Percentiles rank a stretch among this genome's conserved stretches.
These are phyloP conservation scores for Plasmodium cynomolgi DNA, from an alignment of 169 alveolate species.

Conservation along the genomic window DNA sequence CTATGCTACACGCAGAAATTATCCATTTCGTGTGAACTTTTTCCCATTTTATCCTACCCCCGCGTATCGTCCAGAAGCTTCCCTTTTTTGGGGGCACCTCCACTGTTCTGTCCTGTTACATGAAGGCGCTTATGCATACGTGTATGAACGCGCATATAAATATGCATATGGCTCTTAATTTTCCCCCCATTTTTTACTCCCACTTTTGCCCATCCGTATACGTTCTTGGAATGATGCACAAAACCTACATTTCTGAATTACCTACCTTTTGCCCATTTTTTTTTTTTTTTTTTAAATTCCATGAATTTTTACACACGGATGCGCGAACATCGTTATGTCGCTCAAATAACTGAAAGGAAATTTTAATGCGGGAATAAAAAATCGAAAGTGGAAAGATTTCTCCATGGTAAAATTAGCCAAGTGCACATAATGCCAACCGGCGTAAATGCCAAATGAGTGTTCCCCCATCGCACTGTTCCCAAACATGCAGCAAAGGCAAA, in stretches of 20 bases:
- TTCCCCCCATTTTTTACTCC: background rate
- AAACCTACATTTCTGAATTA: background rate
- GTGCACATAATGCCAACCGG: background rate
- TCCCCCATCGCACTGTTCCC: background rate
- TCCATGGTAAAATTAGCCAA: background rate
- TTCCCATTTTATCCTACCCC: background rate
- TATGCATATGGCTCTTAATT: background rate
- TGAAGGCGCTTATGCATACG: background rate
- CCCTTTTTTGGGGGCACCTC: background rate
- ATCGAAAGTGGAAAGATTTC: background rate
- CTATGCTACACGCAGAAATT: background rate
- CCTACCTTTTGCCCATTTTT: constrained; percentile 4
- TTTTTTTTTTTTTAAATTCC: constrained; percentile 2
- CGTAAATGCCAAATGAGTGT: background rate
- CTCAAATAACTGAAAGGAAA: background rate
- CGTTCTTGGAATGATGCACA: background rate
- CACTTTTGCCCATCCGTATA: background rate
- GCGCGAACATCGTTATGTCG: background rate
- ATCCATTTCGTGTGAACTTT: background rate
- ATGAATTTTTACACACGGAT: constrained; percentile 2
- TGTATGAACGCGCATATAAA: background rate
- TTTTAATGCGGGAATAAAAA: background rate
- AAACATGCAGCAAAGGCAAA: background rate
- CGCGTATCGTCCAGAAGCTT: background rate
- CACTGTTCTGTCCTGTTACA: background rate